These are phyloP conservation scores for Erigeron canadensis DNA, from an alignment of 129 eudicot species.

Conservation along the genomic window DNA sequence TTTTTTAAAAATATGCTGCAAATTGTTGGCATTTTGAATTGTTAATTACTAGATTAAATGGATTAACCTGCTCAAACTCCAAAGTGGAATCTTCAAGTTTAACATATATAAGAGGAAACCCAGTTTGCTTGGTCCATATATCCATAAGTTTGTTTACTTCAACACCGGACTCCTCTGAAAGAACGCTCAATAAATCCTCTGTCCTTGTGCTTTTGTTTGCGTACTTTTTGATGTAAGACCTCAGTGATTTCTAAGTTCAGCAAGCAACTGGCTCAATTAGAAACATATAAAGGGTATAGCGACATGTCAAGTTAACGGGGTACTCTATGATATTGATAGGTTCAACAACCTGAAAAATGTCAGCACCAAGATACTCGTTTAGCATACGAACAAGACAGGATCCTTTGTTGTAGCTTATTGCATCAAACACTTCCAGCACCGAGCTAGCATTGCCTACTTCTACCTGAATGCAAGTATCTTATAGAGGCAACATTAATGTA, in stretches of 20 bases:
- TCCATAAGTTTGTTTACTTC: constrained; percentile 52
- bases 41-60: neutral
- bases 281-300: constrained; percentile 16
- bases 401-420: constrained; percentile 53
- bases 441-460: constrained; percentile 47
- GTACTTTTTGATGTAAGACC: constrained; percentile 51
- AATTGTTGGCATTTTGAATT: neutral
- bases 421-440: constrained; percentile 47
- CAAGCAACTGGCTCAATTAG: constrained; percentile 31
- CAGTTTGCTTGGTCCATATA: constrained; percentile 60
- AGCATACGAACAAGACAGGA: constrained; percentile 52
- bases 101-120: constrained; percentile 46
- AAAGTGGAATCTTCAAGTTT: constrained; percentile 30
- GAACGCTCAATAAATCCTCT: constrained; percentile 52
- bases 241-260: constrained; percentile 43
- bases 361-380: constrained; percentile 47
- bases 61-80: constrained; percentile 54
- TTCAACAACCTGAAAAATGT: constrained; percentile 47
- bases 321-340: constrained; percentile 5
- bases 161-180: constrained; percentile 53
- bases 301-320: neutral
- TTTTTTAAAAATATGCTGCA: neutral
- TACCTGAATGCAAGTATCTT: constrained; percentile 36
- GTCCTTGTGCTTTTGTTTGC: constrained; percentile 46
- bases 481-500: neutral